Evolutionary conservation across 1,284 basidiomycete species (phyloP).

Genomic region (Mycocalia duriaeana): DNA sequence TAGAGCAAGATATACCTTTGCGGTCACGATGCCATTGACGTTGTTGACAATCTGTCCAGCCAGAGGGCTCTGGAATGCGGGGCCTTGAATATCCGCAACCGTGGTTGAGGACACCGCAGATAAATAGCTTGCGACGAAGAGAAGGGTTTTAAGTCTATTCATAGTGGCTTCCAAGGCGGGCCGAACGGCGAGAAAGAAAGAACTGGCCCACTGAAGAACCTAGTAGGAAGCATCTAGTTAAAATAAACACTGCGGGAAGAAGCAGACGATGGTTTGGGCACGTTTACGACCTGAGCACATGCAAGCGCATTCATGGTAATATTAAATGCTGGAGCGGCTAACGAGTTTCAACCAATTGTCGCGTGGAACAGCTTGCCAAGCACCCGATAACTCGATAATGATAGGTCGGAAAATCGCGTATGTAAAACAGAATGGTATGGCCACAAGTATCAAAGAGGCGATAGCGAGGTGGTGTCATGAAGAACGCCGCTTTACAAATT

Average conservation of each 20-base stretch:
- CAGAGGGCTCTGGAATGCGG: conserved; percentile 45
- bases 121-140: conserved; percentile 22
- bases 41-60: conserved; percentile 41
- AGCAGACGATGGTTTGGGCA: conserved; percentile 13
- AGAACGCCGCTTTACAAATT: too few relatives aligned
- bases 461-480: too few relatives aligned
- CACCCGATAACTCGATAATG: too few relatives aligned
- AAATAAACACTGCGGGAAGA: not conserved
- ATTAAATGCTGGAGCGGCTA: too few relatives aligned
- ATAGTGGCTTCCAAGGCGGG: conserved; percentile 18
- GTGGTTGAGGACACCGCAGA: conserved; percentile 27
- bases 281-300: conserved; percentile 24
- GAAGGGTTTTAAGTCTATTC: conserved; percentile 24
- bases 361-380: too few relatives aligned
- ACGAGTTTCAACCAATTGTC: too few relatives aligned
- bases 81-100: conserved; percentile 51
- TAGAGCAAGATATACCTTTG: conserved; percentile 42
- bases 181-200: conserved; percentile 1
- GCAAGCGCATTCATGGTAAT: too few relatives aligned
- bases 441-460: too few relatives aligned
- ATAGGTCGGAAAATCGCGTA: too few relatives aligned
- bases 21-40: conserved; percentile 50
- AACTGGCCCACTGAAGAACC: not conserved
- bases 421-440: too few relatives aligned
- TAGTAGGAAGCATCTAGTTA: not conserved